Evolutionary conservation across 1,284 basidiomycete genomes (phyloP).

Genomic region (Pseudozyma tsukubaensis): DNA sequence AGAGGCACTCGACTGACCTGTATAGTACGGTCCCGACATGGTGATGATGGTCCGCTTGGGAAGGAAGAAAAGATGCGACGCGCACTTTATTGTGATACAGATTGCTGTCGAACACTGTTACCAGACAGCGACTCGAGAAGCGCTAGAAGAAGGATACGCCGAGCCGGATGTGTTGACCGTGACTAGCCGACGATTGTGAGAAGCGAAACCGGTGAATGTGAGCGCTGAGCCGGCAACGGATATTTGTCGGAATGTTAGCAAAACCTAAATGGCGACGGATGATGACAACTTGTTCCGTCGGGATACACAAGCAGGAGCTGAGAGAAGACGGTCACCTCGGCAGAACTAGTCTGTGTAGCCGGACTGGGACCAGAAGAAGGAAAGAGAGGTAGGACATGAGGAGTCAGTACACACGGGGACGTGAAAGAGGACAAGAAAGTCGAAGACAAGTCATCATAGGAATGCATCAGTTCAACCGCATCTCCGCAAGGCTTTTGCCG

Average conservation of each 20-base stretch:
- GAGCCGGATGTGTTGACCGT: background rate
- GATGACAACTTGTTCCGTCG: slow-evolving; percentile 6
- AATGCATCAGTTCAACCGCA: slow-evolving; percentile 1
- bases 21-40: slow-evolving; percentile 41
- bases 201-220: too few species aligned
- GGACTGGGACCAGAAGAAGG: background rate
- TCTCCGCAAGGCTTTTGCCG: background rate
- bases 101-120: slow-evolving; percentile 21
- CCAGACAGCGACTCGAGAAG: slow-evolving; percentile 20
- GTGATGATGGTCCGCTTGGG: background rate
- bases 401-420: slow-evolving; percentile 11
- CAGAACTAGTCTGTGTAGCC: background rate
- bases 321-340: too few species aligned
- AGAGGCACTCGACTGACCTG: slow-evolving; percentile 22
- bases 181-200: too few species aligned
- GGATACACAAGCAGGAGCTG: background rate
- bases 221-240: too few species aligned
- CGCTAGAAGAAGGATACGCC: slow-evolving; percentile 5
- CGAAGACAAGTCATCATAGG: slow-evolving; percentile 4
- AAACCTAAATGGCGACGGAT: slow-evolving; percentile 1
- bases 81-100: slow-evolving; percentile 16
- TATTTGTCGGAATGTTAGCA: too few species aligned
- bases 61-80: background rate
- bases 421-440: background rate
- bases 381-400: background rate